Evolutionary conservation across 2,329 filamentous ascomycete genomes (phyloP).

Genomic region (Exophiala oligosperma): DNA sequence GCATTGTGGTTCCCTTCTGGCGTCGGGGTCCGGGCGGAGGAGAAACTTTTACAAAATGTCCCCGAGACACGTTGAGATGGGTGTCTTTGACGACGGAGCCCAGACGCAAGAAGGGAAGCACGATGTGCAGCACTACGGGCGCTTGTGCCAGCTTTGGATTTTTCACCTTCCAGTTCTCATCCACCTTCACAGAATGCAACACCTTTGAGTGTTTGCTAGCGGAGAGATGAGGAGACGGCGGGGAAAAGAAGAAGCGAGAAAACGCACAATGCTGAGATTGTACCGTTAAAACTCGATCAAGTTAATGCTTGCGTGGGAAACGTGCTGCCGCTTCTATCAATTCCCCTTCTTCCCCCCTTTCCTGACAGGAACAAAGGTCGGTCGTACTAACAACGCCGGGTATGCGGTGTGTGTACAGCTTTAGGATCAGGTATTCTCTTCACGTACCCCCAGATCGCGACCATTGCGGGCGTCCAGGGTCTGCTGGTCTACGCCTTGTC

Average conservation of each 20-base stretch:
- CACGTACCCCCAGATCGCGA: slow-evolving; percentile 77
- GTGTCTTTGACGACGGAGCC: neutral
- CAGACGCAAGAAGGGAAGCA: slow-evolving; percentile 20
- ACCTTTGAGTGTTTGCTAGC: neutral
- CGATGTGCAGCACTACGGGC: slow-evolving; percentile 77
- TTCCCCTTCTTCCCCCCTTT: slow-evolving; percentile 39
- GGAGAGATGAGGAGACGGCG: slow-evolving; percentile 32
- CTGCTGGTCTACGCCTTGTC: slow-evolving; percentile 74
- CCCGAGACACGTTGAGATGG: neutral
- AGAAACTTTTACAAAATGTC: slow-evolving; percentile 10
- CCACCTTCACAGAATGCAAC: slow-evolving; percentile 48
- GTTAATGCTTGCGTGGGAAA: slow-evolving; percentile 99
- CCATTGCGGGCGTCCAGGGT: slow-evolving; percentile 76
- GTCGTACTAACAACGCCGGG: slow-evolving; percentile 38
- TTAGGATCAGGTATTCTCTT: slow-evolving; percentile 83
- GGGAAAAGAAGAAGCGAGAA: slow-evolving; percentile 5
- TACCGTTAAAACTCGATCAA: slow-evolving; percentile 97
- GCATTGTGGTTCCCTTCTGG: slow-evolving; percentile 21
- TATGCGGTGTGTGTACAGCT: slow-evolving; percentile 51
- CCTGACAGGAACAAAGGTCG: slow-evolving; percentile 1
- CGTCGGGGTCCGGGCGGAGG: neutral
- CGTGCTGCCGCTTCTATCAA: slow-evolving; percentile 76
- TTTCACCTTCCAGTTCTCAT: slow-evolving; percentile 37
- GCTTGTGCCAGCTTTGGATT: slow-evolving; percentile 55
- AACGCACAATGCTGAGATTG: slow-evolving; percentile 75